Base-by-base conservation (phyloP, 768 basidiomycete species). In the Galerina marginata region DNA sequence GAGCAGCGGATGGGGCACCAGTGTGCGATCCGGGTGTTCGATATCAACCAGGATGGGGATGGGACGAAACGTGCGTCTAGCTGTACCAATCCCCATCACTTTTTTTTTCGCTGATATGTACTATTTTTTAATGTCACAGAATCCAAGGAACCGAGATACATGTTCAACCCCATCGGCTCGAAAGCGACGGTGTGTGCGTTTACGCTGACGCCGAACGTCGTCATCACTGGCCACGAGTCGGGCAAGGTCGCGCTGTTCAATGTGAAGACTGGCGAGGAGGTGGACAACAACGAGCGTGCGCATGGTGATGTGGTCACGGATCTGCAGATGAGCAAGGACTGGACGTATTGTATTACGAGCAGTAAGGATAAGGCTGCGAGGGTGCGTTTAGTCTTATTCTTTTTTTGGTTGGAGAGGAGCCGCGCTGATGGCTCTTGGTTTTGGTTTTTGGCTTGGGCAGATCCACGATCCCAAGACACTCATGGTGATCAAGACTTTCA, bases 171-270 rank as follows among this genome's bases (percentile, higher is more conserved):
- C 11, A 80, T 93, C 60, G 96, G 95, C 26, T 93, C 93, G 60
- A 99, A 99, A 78, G 93, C 95, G n/a, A 98, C 94, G 2, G 95
- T 99, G 42, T 96, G 94, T 72, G 89, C 93, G 4, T 99, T 97
- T 75, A 91, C 93, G 4, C 84, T 89, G 52, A 81, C 83, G 11
- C 88, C 90, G 23, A 84, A 89, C 42, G 74, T 90, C 63, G 89
- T 99, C 74, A 79, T 99, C 60, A 96, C 95, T 2, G 96, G 95
- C 5, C 97, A 99, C 77, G 96, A 98, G 78, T 94, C 93, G 44
- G 97, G 97, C 15, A 98, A 96, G 72, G 84, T 98, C 38, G 90
- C 93, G 7, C 80, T 97, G 42, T 99, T 95, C 80, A 93, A 98
- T 69, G 86, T 89, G 59, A 89, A 89, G 72, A 85, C 87, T 0